These are phyloP conservation scores for Orbilia javanica DNA, from an alignment of 2,329 filamentous ascomycete genomes.

Conservation along the genomic window DNA sequence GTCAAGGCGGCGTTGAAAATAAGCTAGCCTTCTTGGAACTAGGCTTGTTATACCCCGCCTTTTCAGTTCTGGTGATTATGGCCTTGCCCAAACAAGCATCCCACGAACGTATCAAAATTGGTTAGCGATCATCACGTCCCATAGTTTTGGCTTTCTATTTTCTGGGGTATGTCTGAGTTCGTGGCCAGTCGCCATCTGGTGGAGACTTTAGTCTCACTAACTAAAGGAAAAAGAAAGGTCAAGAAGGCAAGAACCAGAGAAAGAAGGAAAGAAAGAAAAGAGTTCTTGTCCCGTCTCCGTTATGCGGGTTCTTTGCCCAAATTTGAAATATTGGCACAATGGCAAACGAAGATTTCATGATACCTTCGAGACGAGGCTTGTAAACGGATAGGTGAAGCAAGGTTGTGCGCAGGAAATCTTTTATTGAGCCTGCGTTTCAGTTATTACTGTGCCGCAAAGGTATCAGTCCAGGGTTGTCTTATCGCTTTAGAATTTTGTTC, in stretches of 20 bases:
- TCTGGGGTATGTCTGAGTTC: slow-evolving; percentile 38
- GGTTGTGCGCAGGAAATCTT: slow-evolving; percentile 19
- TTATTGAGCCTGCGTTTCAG: slow-evolving; percentile 58
- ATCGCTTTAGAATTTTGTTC: slow-evolving; percentile 19
- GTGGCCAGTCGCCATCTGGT: slow-evolving; percentile 9
- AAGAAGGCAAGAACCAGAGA: no score
- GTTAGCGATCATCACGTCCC: slow-evolving; percentile 27
- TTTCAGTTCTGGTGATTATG: slow-evolving; percentile 24
- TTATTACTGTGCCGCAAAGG: slow-evolving; percentile 29
- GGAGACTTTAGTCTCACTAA: slow-evolving; percentile 19
- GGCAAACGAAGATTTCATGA: background rate
- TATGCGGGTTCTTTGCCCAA: background rate
- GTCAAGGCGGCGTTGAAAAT: background rate
- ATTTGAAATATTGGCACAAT: background rate
- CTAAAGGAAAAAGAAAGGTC: no score
- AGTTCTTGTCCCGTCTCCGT: background rate
- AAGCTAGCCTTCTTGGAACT: slow-evolving; percentile 20
- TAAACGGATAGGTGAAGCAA: background rate
- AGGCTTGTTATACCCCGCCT: slow-evolving; percentile 48
- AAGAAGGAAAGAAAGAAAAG: background rate
- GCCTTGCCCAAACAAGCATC: slow-evolving; percentile 20
- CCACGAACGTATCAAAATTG: slow-evolving; percentile 10
- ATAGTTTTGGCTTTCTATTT: slow-evolving; percentile 14
- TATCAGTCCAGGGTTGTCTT: slow-evolving; percentile 27
- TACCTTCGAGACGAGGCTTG: background rate